Percentiles rank a stretch among this genome's conserved stretches.
phyloP scores from a whole-genome alignment of 441 rosid species.

The Populus hybrid region DNA sequence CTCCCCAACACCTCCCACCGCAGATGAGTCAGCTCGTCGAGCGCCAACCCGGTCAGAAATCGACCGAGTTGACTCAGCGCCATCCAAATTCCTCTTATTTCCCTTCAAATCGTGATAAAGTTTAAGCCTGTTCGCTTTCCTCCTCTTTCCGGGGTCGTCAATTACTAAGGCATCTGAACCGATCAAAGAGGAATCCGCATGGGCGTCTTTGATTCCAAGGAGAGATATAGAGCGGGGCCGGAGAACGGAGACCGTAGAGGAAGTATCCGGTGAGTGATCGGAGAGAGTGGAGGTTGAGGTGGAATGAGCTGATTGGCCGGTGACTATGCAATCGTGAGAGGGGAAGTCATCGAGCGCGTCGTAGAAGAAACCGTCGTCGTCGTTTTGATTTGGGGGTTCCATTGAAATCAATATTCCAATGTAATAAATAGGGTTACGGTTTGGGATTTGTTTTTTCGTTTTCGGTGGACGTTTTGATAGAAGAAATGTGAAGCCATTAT shows the following conservation, averaged over 20 bases:
- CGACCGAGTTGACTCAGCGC: constrained; percentile 18
- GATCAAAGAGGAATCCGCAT: constrained; percentile 13
- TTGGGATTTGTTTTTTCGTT: too few relatives aligned
- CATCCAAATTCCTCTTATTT: constrained; percentile 26
- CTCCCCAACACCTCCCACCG: not conserved
- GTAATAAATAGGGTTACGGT: too few relatives aligned
- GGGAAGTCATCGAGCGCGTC: constrained; percentile 46
- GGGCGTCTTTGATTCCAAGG: constrained; percentile 1
- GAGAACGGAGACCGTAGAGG: constrained; percentile 1
- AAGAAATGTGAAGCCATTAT: too few relatives aligned
- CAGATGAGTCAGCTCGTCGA: constrained; percentile 3
- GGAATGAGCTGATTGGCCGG: constrained; percentile 30
- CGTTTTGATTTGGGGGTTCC: too few relatives aligned
- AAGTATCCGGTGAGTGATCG: constrained; percentile 5
- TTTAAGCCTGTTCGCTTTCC: constrained; percentile 21
- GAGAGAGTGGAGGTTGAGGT: constrained; percentile 25
- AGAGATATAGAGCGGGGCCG: constrained; percentile 25
- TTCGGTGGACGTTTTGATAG: too few relatives aligned
- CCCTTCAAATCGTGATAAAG: constrained; percentile 24
- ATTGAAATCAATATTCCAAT: too few relatives aligned
- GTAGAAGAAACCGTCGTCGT: not conserved
- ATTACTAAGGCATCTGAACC: constrained; percentile 8
- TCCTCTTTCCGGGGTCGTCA: constrained; percentile 4
- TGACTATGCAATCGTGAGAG: constrained; percentile 35
- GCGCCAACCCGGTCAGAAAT: constrained; percentile 17